Conservation (phyloP, 1,284 basidiomycete species). For the Sphagnurus paluster region DNA sequence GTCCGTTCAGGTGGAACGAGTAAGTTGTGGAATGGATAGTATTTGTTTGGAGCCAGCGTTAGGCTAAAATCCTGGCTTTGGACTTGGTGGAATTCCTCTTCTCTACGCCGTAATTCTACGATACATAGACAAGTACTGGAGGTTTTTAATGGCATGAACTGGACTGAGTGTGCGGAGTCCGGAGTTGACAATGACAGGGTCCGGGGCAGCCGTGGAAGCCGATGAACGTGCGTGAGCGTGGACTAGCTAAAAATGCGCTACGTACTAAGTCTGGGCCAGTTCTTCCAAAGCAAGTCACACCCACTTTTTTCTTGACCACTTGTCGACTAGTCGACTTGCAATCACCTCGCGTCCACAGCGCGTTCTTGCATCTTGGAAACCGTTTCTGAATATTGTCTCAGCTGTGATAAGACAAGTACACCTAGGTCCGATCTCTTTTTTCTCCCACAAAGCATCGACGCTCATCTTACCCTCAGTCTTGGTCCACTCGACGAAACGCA, state of each 20-base stretch:
- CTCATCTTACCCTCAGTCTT: background rate
- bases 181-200: too few species aligned
- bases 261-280: conserved; percentile 16
- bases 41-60: too few species aligned
- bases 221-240: conserved; percentile 29
- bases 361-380: conserved; percentile 4
- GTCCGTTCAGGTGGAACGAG: conserved; percentile 76
- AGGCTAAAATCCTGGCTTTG: too few species aligned
- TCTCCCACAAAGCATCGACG: background rate
- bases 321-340: background rate
- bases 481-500: background rate
- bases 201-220: conserved; percentile 19
- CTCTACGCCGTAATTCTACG: conserved; percentile 1
- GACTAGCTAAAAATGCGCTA: conserved; percentile 12
- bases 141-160: too few species aligned
- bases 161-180: too few species aligned
- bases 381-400: conserved; percentile 15
- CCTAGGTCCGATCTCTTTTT: conserved; percentile 17
- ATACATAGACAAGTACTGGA: background rate
- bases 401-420: conserved; percentile 12
- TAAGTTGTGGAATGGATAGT: conserved; percentile 32
- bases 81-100: too few species aligned
- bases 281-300: background rate
- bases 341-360: background rate
- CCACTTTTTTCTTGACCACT: conserved; percentile 10